Evolutionary conservation across 2,329 filamentous ascomycete genomes (phyloP).

Genomic region (Drechslerella stenobrocha): DNA sequence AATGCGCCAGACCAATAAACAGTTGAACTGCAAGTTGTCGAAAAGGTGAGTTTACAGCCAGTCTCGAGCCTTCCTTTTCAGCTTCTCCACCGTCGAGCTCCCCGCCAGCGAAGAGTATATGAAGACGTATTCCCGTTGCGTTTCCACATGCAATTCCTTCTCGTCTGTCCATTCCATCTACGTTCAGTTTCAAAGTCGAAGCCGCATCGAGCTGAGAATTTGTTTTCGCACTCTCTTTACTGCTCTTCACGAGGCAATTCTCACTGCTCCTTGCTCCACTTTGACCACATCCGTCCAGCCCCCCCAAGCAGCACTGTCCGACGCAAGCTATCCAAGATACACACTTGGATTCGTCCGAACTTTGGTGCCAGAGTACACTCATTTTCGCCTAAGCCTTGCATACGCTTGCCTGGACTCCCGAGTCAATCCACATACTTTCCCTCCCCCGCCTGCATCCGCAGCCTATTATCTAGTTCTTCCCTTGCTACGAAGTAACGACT

Average conservation of each 20-base stretch:
- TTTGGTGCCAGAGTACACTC: slow-evolving; percentile 44
- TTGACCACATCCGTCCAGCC: slow-evolving; percentile 35
- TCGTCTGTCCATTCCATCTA: slow-evolving; percentile 47
- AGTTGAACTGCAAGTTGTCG: slow-evolving; percentile 33
- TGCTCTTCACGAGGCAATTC: slow-evolving; percentile 36
- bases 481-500: slow-evolving; percentile 47
- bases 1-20: slow-evolving; percentile 47
- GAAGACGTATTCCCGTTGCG: slow-evolving; percentile 45
- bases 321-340: slow-evolving; percentile 24
- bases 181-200: slow-evolving; percentile 45
- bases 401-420: slow-evolving; percentile 35
- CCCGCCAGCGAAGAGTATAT: slow-evolving; percentile 28
- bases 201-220: slow-evolving; percentile 49
- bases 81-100: slow-evolving; percentile 32
- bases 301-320: slow-evolving; percentile 36
- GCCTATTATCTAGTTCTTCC: slow-evolving; percentile 25
- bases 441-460: slow-evolving; percentile 33
- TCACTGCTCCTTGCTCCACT: slow-evolving; percentile 25
- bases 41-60: slow-evolving; percentile 45
- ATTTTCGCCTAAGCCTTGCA: slow-evolving; percentile 43
- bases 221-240: slow-evolving; percentile 48
- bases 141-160: slow-evolving; percentile 46
- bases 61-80: slow-evolving; percentile 20
- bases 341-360: slow-evolving; percentile 46
- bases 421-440: slow-evolving; percentile 20